Evolutionary conservation across 441 rosid species (phyloP).

Genomic region (Corymbia citriodora): DNA sequence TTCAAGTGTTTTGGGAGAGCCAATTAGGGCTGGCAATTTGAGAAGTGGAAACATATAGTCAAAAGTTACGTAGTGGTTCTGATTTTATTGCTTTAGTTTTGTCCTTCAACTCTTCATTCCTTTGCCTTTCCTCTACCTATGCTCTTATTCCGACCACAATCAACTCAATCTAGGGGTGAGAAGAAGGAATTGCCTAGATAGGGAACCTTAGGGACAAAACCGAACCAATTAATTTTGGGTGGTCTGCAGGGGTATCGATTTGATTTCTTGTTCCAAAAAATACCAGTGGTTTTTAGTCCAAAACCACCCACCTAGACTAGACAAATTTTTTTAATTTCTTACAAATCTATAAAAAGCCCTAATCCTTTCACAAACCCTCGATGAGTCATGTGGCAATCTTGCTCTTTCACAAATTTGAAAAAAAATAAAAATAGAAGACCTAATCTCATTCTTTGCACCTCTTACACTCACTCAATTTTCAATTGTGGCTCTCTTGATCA

Average conservation of each 20-base stretch:
- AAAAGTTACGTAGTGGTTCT: slow-evolving; percentile 48
- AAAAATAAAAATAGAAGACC: too few relatives aligned
- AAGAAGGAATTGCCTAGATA: rapidly evolving
- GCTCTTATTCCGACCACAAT: slow-evolving; percentile 53
- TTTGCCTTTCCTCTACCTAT: slow-evolving; percentile 40
- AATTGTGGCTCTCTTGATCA: too few relatives aligned
- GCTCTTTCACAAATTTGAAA: too few relatives aligned
- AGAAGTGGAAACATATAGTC: slow-evolving; percentile 46
- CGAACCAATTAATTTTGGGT: rapidly evolving
- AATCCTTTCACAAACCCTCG: too few relatives aligned
- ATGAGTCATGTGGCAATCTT: too few relatives aligned
- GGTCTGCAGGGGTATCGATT: rapidly evolving
- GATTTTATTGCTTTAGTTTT: slow-evolving; percentile 56
- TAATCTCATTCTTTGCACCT: too few relatives aligned
- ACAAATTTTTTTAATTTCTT: background rate
- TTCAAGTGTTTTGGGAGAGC: background rate
- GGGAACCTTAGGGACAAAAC: rapidly evolving
- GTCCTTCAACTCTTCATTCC: slow-evolving; percentile 44
- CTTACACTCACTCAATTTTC: too few relatives aligned
- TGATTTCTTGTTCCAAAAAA: background rate
- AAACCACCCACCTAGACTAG: rapidly evolving
- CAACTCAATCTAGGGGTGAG: slow-evolving; percentile 17
- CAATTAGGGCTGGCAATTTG: background rate
- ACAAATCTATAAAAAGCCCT: too few relatives aligned
- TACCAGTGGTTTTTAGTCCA: too few relatives aligned